These are phyloP conservation scores for Phoenix dactylifera DNA, from an alignment of 176 grass and related monocot species.

Conservation along the genomic window DNA sequence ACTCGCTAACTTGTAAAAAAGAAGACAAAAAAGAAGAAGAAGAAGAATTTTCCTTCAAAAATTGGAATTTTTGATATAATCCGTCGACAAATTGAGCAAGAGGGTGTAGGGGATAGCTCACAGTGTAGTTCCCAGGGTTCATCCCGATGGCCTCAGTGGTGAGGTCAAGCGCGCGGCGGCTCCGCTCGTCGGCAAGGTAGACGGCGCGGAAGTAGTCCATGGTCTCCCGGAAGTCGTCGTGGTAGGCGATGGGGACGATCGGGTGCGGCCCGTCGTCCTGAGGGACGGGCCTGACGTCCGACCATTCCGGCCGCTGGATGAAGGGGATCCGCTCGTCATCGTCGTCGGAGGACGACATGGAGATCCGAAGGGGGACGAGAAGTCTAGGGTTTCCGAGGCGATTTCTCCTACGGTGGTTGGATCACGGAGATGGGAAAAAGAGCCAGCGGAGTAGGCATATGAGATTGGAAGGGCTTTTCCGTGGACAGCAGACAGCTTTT, in stretches of 20 bases:
- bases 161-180: slow-evolving; percentile 53
- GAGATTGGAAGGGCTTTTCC: no score
- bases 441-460: no score
- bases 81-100: not conserved
- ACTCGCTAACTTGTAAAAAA: no score
- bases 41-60: no score
- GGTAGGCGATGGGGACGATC: slow-evolving; percentile 61
- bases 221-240: slow-evolving; percentile 59
- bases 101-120: slow-evolving; percentile 3
- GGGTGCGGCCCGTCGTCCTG: slow-evolving; percentile 72
- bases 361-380: no score
- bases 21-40: no score
- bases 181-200: slow-evolving; percentile 55
- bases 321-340: slow-evolving; percentile 37
- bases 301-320: slow-evolving; percentile 45
- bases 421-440: no score
- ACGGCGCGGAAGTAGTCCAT: slow-evolving; percentile 97
- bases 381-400: no score
- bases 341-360: slow-evolving; percentile 14
- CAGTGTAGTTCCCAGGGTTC: slow-evolving; percentile 89
- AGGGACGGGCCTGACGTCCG: slow-evolving; percentile 53
- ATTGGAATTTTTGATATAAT: not conserved
- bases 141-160: slow-evolving; percentile 57
- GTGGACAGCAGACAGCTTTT: no score
- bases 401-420: no score